Evolutionary conservation across 2,329 filamentous ascomycete species (phyloP), one percentile per base, ranked within the genome.

Genomic region (Colletotrichum tofieldiae): DNA sequence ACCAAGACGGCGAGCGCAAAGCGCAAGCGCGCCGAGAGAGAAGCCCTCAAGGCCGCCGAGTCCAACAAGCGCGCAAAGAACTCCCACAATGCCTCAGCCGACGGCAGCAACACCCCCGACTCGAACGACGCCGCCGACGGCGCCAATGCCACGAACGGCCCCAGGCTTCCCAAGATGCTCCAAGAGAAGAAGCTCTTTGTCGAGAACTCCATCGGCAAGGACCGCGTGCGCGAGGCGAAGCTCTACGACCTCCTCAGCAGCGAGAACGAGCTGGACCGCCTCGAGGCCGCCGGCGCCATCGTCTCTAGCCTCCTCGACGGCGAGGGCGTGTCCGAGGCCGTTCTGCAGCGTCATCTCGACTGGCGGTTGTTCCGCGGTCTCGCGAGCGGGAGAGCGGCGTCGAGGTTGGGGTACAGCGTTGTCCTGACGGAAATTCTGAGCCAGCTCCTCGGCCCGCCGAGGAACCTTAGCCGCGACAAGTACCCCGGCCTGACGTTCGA

Each of bases 371-470:
- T 98, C 80, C 91, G 94, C 66, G 96, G 96, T 51, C 90, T 98
- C 23, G 95, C 95, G 73, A 98, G 95, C 80, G 93, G 94, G 66
- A 92, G 94, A 69, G 98, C 98, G 84, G 94, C 94, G 16, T 94
- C 96, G 23, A 89, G 96, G 35, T 85, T 96, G 62, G 96, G 96
- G 4, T 98, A 97, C 81, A 97, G 94, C 65, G 87, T 98, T 67
- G 96, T 96, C 0, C 84, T 98, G 75, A 93, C 95, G 0, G 95
- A 98, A 81, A 84, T 97, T 11, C 80, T 98, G 55, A 87, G 89
- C 5, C 90, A 96, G 77, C 83, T 95, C 6, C 93, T 93, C 77
- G 89, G 89, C 1, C 76, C 84, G 18, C 82, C 85, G 51, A 55
- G 52, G 12, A 78, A 84, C 8, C 78, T 87, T 20, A 81, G 82